Evolutionary conservation across 495 filamentous ascomycete genomes (phyloP).

Genomic region (Terfezia claveryi): DNA sequence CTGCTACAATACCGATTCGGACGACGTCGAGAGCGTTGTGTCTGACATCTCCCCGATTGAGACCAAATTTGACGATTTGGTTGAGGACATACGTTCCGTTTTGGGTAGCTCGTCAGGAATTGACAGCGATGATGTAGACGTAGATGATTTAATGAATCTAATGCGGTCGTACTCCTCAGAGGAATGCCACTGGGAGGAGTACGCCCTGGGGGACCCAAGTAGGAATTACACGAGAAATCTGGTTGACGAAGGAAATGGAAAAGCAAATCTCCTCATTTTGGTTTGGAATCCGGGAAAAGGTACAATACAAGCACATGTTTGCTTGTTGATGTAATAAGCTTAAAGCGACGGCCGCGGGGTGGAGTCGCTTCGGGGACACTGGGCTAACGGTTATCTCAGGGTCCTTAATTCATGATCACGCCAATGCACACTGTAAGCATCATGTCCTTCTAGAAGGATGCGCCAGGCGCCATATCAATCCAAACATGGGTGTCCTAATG

Average conservation of each 20-base stretch:
- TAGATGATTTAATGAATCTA: conserved; percentile 37
- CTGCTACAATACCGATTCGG: neutral
- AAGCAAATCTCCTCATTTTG: conserved; percentile 69
- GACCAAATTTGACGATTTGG: conserved; percentile 45
- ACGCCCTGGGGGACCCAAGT: conserved; percentile 41
- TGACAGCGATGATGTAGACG: conserved; percentile 56
- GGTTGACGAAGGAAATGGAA: conserved; percentile 77
- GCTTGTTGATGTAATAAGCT: neutral
- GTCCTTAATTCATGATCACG: conserved; percentile 63
- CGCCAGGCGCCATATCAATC: neutral
- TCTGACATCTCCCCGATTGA: neutral
- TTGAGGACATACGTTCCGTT: conserved; percentile 43
- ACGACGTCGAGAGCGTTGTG: neutral
- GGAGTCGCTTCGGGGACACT: neutral
- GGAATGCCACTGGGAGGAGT: conserved; percentile 45
- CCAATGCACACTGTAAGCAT: conserved; percentile 46
- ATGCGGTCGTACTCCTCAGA: conserved; percentile 53
- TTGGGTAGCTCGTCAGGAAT: conserved; percentile 62
- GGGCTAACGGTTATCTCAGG: neutral
- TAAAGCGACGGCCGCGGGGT: neutral
- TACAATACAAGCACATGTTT: conserved; percentile 19
- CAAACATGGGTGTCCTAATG: neutral
- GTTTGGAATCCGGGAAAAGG: conserved; percentile 86
- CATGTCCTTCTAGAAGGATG: neutral
- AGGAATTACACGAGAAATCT: conserved; percentile 68